phyloP scores from a whole-genome alignment of 106 monocot genomes.

The Dendrobium chrysotoxum region DNA sequence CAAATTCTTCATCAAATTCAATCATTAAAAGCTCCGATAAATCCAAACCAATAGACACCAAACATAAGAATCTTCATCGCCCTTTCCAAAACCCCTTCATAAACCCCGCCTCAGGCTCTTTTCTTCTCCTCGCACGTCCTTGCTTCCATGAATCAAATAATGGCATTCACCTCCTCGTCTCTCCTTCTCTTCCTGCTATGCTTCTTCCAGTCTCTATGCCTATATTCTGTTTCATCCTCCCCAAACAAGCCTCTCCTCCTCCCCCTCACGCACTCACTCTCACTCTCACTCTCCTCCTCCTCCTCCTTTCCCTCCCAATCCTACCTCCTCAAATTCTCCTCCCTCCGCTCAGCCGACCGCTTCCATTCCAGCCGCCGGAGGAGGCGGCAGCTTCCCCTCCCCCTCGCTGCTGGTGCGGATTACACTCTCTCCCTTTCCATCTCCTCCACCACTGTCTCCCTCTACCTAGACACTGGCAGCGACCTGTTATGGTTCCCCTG shows the following conservation, averaged over 20 bases:
- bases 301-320: slow-evolving; percentile 40
- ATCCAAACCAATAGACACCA: neutral
- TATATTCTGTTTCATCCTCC: neutral
- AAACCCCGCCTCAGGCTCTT: neutral
- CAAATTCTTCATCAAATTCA: too few species aligned
- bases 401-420: slow-evolving; percentile 45
- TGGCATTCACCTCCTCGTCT: neutral
- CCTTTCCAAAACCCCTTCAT: neutral
- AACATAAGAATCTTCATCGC: neutral
- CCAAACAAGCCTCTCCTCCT: neutral
- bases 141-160: neutral
- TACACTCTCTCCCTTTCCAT: slow-evolving; percentile 23
- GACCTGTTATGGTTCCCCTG: slow-evolving; percentile 98
- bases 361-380: neutral
- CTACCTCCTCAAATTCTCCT: slow-evolving; percentile 17
- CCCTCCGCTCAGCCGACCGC: neutral
- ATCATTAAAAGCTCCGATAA: too few species aligned
- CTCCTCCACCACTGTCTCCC: slow-evolving; percentile 32
- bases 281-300: slow-evolving; percentile 24
- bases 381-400: slow-evolving; percentile 43
- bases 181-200: neutral
- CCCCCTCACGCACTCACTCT: slow-evolving; percentile 16
- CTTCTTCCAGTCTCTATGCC: neutral
- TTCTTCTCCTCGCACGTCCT: neutral
- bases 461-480: slow-evolving; percentile 97